phyloP scores from a whole-genome alignment of 2,329 filamentous ascomycete genomes.

The Myriosclerotinia duriaeana region DNA sequence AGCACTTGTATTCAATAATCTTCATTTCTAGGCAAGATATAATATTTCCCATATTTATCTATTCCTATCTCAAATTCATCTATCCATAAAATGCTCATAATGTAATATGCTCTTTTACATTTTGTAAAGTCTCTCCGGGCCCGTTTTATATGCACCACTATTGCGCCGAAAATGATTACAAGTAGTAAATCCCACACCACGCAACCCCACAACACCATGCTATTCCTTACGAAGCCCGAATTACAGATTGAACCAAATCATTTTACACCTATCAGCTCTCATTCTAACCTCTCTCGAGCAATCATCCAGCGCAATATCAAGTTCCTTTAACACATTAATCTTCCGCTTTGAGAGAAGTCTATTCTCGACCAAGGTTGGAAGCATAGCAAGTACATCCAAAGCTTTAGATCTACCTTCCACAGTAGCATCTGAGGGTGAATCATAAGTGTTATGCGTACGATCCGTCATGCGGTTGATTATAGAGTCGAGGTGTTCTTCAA shows the following conservation, averaged over 20 bases:
- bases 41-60: neutral
- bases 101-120: neutral
- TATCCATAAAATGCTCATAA: neutral
- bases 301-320: slow-evolving; percentile 37
- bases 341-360: slow-evolving; percentile 28
- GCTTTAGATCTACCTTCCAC: slow-evolving; percentile 33
- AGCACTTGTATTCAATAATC: neutral
- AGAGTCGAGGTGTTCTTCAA: slow-evolving; percentile 36
- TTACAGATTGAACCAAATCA: slow-evolving; percentile 33
- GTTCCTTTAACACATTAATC: slow-evolving; percentile 31
- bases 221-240: neutral
- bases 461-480: slow-evolving; percentile 38
- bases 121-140: neutral
- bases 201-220: neutral
- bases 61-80: no score
- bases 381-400: slow-evolving; percentile 35
- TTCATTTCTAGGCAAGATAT: neutral
- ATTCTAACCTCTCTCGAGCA: slow-evolving; percentile 33
- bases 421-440: slow-evolving; percentile 34
- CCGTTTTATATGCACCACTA: neutral
- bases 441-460: slow-evolving; percentile 36
- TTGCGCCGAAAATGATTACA: neutral
- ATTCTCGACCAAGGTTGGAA: slow-evolving; percentile 31
- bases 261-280: slow-evolving; percentile 34
- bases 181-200: neutral